Base-by-base conservation (phyloP, 129 eudicot species). In the Flaveria trinervia region DNA sequence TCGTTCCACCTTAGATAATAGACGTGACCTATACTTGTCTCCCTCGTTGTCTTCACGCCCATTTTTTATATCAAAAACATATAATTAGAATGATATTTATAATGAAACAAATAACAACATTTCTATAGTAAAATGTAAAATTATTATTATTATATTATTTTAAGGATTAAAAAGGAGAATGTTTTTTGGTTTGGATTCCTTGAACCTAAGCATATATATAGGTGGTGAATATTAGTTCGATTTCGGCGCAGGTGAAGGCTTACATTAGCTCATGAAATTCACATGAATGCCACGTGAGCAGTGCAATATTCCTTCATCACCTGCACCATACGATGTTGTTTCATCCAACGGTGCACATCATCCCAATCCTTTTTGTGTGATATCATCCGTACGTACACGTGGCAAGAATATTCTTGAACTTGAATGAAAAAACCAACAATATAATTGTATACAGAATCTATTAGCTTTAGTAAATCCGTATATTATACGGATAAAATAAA, bases 281-380 rank as follows among this genome's bases (percentile, higher is more conserved):
- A 76, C 54, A 54, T 76, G 71, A 10, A 36, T 39, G 66, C 65
- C 82, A 76, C 77, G 77, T 81, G 78, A 79, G 41, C 36, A 64
- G 49, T 45, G 13, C 49, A 45, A 11, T 11, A 45, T 8, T 2
- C 3, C 54, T 48, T 10, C 81, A 54, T 26, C 55, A n/a, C 49
- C 50, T 33, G 7, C 39, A 56, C 61, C 57, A 64, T 11, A 59
- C 7, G 36, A 17, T 7, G 65, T 23, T 9, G 23, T 59, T 57
- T 15, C 65, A 59, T 23, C 65, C 7, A 59, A 22, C 33, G 65
- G 65, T 59, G 30, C 11, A 11, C 36, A 59, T 30, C 65, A 59
- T 9, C 7, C 33, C 33, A 18, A 20, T 59, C 30, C 26, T 2
- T 9, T 0, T 59, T 23, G 9, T 11, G 36, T 11, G 13, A 23